Evolutionary conservation across 805 yeast species (phyloP), one percentile per base, ranked within the genome.

Genomic region (Metschnikowia lunata): DNA sequence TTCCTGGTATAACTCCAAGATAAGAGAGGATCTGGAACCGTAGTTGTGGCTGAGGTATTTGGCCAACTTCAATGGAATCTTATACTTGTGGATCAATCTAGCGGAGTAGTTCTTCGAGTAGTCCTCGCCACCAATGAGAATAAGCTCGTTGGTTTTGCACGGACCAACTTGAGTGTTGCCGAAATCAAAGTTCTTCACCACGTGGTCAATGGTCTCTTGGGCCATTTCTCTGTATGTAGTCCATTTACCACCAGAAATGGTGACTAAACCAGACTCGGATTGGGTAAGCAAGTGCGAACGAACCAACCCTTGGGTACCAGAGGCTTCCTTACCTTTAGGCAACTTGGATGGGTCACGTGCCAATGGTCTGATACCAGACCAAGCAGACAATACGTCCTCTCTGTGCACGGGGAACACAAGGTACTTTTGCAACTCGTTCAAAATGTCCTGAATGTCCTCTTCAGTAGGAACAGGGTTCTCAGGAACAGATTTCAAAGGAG

Each of bases 141-240:
- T 72, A 49, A 79, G 55, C 49, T 60, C 56, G 59, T 72, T 75
- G 36, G 88, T 82, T 48, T 64, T 68, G 62, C 85, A 80, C 28
- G 78, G 75, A 41, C 61, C 38, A 57, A 51, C 47, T 35, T 66
- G 62, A 44, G 46, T 55, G 68, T 50, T 56, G 13, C 51, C 46
- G 42, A 75, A 72, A 40, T 69, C 68, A 45, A 67, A 67, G 35
- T 61, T 54, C 59, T 78, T 72, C 38, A 87, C 74, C 42, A 85
- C 80, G 54, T 79, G 80, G 64, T 87, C 83, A 37, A 90, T 82
- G 36, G 96, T 87, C 71, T 91, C 96, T 70, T 90, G 83, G 18
- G 97, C 96, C 97, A 90, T 90, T 72, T 88, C 95, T 72, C 97
- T 79, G 74, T 90, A 91, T 31, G 98, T 90, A 42, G 98, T 90